phyloP scores from a whole-genome alignment of 495 filamentous ascomycete species.

The Trichodelitschia bisporula region DNA sequence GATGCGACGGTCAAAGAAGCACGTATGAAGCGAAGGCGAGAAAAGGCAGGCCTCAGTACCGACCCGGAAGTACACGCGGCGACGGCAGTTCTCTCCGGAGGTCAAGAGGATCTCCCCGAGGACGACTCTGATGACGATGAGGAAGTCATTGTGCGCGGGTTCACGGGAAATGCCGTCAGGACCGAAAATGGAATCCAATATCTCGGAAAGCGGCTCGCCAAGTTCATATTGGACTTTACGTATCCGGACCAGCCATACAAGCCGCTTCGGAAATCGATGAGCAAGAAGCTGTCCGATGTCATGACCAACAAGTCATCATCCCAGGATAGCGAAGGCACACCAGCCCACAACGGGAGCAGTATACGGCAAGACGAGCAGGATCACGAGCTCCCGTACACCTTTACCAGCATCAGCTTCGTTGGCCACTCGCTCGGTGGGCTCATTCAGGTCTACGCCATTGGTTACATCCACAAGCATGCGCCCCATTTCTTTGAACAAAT shows the following conservation, averaged over 20 bases:
- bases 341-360: constrained; percentile 28
- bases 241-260: constrained; percentile 77
- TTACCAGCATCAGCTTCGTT: constrained; percentile 90
- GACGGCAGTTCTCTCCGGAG: constrained; percentile 14
- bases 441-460: constrained; percentile 84
- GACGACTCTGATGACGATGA: constrained; percentile 43
- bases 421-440: constrained; percentile 82
- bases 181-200: constrained; percentile 94
- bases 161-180: constrained; percentile 64
- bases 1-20: constrained; percentile 55
- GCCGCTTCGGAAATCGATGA: constrained; percentile 32
- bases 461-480: constrained; percentile 91
- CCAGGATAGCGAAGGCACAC: constrained; percentile 15
- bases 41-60: constrained; percentile 7
- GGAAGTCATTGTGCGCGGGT: constrained; percentile 83
- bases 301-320: constrained; percentile 5
- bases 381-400: constrained; percentile 30
- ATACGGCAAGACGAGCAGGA: constrained; percentile 16
- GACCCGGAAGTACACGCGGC: constrained; percentile 1
- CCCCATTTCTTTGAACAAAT: constrained; percentile 76
- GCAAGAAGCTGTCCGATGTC: constrained; percentile 10
- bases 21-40: constrained; percentile 26
- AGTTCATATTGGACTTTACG: constrained; percentile 66
- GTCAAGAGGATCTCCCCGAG: constrained; percentile 14
- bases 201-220: constrained; percentile 82